phyloP scores from a whole-genome alignment of 2,329 filamentous ascomycete genomes.

The Trichoderma asperellum region DNA sequence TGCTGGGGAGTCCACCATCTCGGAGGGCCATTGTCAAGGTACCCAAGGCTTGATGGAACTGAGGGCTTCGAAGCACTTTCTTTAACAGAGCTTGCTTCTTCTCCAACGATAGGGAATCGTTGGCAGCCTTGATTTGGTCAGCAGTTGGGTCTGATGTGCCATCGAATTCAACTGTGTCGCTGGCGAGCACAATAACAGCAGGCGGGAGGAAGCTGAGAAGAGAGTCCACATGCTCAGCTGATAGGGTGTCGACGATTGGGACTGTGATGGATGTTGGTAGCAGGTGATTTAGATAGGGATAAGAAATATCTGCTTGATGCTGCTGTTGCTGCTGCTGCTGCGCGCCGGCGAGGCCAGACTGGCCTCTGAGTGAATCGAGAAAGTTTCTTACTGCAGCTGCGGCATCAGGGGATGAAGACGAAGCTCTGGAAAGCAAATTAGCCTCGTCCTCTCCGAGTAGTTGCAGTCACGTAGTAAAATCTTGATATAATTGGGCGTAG shows the following conservation, averaged over 20 bases:
- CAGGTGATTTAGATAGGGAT: conserved; percentile 84
- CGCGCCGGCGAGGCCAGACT: conserved; percentile 47
- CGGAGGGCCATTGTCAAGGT: conserved; percentile 86
- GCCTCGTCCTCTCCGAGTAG: conserved; percentile 19
- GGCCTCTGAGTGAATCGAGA: conserved; percentile 75
- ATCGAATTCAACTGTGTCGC: conserved; percentile 61
- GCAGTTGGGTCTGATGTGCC: conserved; percentile 67
- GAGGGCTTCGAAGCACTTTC: conserved; percentile 83
- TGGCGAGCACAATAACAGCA: conserved; percentile 74
- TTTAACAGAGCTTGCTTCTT: conserved; percentile 82
- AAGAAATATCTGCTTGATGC: conserved; percentile 60
- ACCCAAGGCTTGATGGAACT: conserved; percentile 84
- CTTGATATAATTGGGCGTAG: conserved; percentile 31
- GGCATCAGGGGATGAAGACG: conserved; percentile 67
- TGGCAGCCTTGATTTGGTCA: conserved; percentile 71
- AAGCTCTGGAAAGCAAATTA: conserved; percentile 55
- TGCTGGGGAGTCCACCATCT: conserved; percentile 87
- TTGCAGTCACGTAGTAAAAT: conserved; percentile 17
- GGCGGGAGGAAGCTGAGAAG: conserved; percentile 80
- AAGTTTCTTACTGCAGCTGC: conserved; percentile 84
- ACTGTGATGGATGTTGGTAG: conserved; percentile 78
- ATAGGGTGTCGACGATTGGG: conserved; percentile 69
- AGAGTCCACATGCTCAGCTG: conserved; percentile 69
- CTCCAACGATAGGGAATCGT: conserved; percentile 69
- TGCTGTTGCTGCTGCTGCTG: conserved; percentile 35